Conservation (phyloP, 805 yeast genomes). For the Suhomyces faveliae region DNA sequence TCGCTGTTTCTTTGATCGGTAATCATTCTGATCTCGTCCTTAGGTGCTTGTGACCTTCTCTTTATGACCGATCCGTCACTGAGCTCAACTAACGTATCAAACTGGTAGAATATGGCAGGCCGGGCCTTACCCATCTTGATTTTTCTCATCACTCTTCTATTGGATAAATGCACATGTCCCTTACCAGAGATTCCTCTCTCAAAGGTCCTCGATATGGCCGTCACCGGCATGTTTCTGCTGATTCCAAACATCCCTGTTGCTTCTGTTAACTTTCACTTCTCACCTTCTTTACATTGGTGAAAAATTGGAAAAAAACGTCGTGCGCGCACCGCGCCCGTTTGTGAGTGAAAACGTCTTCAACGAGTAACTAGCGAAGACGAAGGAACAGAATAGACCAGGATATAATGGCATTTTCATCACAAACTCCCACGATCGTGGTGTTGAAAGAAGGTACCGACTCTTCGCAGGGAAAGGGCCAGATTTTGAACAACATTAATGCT, state of each 20-base stretch:
- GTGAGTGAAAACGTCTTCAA: not conserved
- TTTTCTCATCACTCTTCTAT: conserved; percentile 63
- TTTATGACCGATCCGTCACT: conserved; percentile 90
- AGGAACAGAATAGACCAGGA: not conserved
- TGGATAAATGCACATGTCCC: conserved; percentile 44
- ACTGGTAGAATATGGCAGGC: conserved; percentile 90
- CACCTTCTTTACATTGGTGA: not conserved
- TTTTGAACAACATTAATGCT: conserved; percentile 92
- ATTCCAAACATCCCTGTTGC: not conserved
- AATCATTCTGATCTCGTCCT: conserved; percentile 79
- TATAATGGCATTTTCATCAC: conserved; percentile 81
- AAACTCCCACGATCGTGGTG: conserved; percentile 97
- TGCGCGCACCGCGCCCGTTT: conserved; percentile 2
- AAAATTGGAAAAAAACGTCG: conserved; percentile 9
- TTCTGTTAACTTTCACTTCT: not conserved
- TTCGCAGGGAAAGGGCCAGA: conserved; percentile 95
- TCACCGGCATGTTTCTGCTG: not conserved
- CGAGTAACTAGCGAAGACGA: conserved; percentile 1
- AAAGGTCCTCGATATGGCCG: conserved; percentile 6
- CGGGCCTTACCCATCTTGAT: conserved; percentile 81
- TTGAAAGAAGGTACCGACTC: conserved; percentile 97
- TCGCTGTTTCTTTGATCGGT: conserved; percentile 86
- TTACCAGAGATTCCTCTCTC: conserved; percentile 17
- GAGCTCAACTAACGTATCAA: conserved; percentile 83
- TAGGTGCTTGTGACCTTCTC: conserved; percentile 85